A percentile compares a stretch with the other conserved stretches of the same genome.
Conservation (phyloP, 352 stramenopile genomes). For the Blastocystis sp. region DNA sequence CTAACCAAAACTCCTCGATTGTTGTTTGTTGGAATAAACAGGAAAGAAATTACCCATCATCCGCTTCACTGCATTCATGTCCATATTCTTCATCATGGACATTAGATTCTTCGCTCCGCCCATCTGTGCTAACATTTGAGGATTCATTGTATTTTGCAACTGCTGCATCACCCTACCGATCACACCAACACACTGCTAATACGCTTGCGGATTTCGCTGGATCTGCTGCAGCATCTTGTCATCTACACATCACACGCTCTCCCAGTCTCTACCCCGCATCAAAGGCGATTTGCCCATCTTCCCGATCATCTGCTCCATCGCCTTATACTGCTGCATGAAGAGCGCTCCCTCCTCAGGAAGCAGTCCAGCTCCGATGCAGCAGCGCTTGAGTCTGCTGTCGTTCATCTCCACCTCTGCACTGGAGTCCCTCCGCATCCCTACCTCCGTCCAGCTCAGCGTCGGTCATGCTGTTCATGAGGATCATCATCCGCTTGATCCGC, state of each 20-base stretch:
- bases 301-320: slow-evolving; percentile 82
- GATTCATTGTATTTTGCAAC: slow-evolving; percentile 85
- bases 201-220: slow-evolving; percentile 85
- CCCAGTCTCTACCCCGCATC: slow-evolving; percentile 67
- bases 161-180: slow-evolving; percentile 82
- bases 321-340: slow-evolving; percentile 89
- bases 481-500: slow-evolving; percentile 90
- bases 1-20: slow-evolving; percentile 47
- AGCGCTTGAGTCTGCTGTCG: not conserved
- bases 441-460: slow-evolving; percentile 87
- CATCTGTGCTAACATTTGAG: slow-evolving; percentile 90
- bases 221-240: slow-evolving; percentile 75
- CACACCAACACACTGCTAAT: not conserved
- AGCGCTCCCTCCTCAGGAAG: slow-evolving; percentile 76
- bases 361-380: slow-evolving; percentile 34
- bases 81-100: slow-evolving; percentile 69
- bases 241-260: slow-evolving; percentile 47
- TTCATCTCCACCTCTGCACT: slow-evolving; percentile 22
- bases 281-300: slow-evolving; percentile 93
- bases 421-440: slow-evolving; percentile 69
- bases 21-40: slow-evolving; percentile 10
- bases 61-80: slow-evolving; percentile 45
- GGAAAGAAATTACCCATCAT: slow-evolving; percentile 56
- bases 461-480: slow-evolving; percentile 99
- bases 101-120: slow-evolving; percentile 71